Base-by-base conservation (phyloP, 2,329 filamentous ascomycete genomes). In the Emmonsiellopsis sp. region DNA sequence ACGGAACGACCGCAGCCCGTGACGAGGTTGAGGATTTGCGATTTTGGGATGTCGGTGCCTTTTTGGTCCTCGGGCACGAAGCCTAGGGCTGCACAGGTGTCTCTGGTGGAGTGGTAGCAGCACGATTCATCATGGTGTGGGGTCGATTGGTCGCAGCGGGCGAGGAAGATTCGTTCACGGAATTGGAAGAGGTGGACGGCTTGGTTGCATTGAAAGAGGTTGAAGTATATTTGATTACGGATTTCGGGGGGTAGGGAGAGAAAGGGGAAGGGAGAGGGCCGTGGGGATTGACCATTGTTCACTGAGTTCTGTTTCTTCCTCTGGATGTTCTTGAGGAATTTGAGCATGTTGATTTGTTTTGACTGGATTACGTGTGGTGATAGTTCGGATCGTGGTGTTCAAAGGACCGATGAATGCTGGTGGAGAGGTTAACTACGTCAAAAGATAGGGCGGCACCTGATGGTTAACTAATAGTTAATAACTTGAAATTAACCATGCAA, bases 141-240 rank as follows among this genome's bases (percentile, higher is more conserved):
- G 52, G 47, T 45, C 7, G 53, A n/a, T 6, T 63, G 47, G 1
- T 42, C 14, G 56, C 68, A 70, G 34, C 67, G 65, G 17, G 70
- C 63, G 52, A 70, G 68, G 17, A 63, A 62, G 51, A 71, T 62
- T 53, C 67, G 65, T 48, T 64, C 60, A 53, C 65, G 67, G 21
- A 69, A 47, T 42, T 67, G 65, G 27, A 71, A 67, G 14, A 71
- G 59, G 52, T 71, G 68, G 8, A 72, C 59, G 42, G 63, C 63
- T 34, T 63, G 56, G 17, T 63, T 57, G 52, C 63, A 40, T 33
- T 14, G 63, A 52, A 72, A 71, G 55, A 68, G 65, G 52, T 69
- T 65, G 6, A 56, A 52, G 58, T 70, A 72, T 40, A 71, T 69
- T 45, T 69, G 65, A n/a, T 65, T 60, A 7, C 69, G 68, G 54